These are phyloP conservation scores for Penicillium coprophilum DNA, from an alignment of 495 filamentous ascomycete genomes.

Conservation along the genomic window DNA sequence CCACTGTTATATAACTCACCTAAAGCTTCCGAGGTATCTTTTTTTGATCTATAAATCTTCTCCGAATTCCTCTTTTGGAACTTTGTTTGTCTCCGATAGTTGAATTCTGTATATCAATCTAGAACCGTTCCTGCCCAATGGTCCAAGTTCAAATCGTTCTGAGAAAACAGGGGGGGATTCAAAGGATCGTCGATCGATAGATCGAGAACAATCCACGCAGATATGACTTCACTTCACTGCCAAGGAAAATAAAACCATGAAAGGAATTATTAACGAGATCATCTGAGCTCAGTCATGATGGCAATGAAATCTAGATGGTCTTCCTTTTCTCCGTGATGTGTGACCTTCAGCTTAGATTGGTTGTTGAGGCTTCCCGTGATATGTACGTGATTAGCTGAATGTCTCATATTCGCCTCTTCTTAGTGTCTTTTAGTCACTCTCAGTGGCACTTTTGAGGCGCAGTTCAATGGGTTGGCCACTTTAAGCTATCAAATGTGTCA, in stretches of 20 bases:
- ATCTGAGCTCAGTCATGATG: not conserved
- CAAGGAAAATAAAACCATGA: not conserved
- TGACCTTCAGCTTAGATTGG: conserved; percentile 3
- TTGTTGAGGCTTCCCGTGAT: no score
- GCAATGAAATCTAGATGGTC: not conserved
- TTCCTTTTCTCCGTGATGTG: not conserved
- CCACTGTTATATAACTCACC: conserved; percentile 4
- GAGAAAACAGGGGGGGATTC: not conserved
- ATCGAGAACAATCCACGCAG: conserved; percentile 12
- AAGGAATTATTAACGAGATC: not conserved
- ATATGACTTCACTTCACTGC: conserved; percentile 12
- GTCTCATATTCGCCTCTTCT: conserved; percentile 3
- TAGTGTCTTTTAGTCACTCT: not conserved
- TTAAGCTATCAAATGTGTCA: no score
- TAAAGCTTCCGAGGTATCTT: not conserved
- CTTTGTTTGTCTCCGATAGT: not conserved
- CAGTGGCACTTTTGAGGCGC: not conserved
- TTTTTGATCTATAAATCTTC: not conserved
- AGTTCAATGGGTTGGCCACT: conserved; percentile 4
- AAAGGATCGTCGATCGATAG: conserved; percentile 7
- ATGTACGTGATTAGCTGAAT: conserved; percentile 1
- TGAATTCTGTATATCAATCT: not conserved
- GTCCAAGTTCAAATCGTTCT: conserved; percentile 9
- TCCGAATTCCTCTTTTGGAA: not conserved
- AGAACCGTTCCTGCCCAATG: conserved; percentile 4